phyloP scores from a whole-genome alignment of 805 yeast genomes.

The Metschnikowia arizonensis region DNA sequence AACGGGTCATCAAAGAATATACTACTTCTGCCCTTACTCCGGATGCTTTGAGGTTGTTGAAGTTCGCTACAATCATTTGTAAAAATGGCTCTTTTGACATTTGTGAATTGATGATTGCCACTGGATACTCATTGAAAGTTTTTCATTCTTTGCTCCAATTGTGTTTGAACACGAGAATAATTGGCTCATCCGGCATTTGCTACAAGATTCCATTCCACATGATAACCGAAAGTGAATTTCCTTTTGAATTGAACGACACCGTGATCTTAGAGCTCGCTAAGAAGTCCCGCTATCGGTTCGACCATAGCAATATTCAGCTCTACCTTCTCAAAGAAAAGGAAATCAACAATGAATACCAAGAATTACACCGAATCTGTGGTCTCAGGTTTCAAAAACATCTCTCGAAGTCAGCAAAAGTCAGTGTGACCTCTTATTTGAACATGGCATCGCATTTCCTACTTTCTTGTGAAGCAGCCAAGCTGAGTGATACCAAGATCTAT shows the following conservation, averaged over 20 bases:
- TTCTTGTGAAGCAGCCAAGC: conserved; percentile 30
- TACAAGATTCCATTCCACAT: conserved; percentile 48
- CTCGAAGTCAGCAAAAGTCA: conserved; percentile 14
- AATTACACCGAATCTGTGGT: conserved; percentile 40
- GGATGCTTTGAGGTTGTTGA: conserved; percentile 24
- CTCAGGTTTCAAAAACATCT: conserved; percentile 32
- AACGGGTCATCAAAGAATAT: conserved; percentile 20
- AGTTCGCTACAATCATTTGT: conserved; percentile 42
- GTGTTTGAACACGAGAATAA: conserved; percentile 29
- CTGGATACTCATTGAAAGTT: conserved; percentile 30
- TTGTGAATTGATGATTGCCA: conserved; percentile 37
- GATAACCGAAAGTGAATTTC: conserved; percentile 23
- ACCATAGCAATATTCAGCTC: conserved; percentile 39
- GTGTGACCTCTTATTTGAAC: conserved; percentile 25
- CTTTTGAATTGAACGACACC: conserved; percentile 27
- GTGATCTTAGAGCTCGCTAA: conserved; percentile 34
- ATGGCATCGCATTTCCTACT: conserved; percentile 39
- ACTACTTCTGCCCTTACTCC: conserved; percentile 17
- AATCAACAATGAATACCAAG: conserved; percentile 23
- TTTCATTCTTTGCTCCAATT: conserved; percentile 30
- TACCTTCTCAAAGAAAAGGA: conserved; percentile 27
- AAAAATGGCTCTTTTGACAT: conserved; percentile 32
- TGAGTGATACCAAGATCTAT: conserved; percentile 35
- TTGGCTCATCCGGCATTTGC: conserved; percentile 38
- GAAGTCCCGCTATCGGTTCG: conserved; percentile 34